Evolutionary conservation across 176 grass and related monocot species (phyloP), one percentile per base, ranked within the genome.

Genomic region (Canna indica): DNA sequence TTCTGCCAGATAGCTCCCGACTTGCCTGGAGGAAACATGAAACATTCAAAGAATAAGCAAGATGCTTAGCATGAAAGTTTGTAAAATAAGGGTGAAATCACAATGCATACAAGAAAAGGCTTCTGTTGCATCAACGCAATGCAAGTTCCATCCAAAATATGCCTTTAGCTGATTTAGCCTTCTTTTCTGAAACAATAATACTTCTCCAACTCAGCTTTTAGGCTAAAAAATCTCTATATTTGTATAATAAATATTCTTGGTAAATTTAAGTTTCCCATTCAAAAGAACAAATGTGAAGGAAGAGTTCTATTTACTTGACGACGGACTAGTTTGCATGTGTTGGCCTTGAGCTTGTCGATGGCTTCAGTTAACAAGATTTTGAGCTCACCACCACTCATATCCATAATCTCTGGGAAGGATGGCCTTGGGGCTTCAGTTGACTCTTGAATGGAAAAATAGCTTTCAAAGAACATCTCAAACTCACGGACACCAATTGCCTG

Each of bases 401-500:
- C 24, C 70, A 79, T 27, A 73, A 53, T 65, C 73, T 36, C 36
- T 47, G 68, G 67, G 27, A 67, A 73, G 47, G 15, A 1, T 26
- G 69, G 67, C 47, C 33, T 12, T 12, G 8, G 34, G 62, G 33
- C 71, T 76, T 56, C 56, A 66, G 56, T 16, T 15, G 36, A 30
- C 69, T 83, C 75, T 76, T 80, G 72, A 66, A 60, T 82, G 34
- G 80, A 57, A 26, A 64, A 70, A 80, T 88, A 88, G 64, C 59
- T 62, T 64, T 53, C 85, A 77, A 93, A 93, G 54, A 90, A 86
- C 50, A 80, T 82, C 41, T 93, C 82, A 78, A 99, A 93, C 79
- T 99, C 88, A 78, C 84, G 86, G 73, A 99, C 89, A 26, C 89
- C 94, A 80, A 93, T 99, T 39, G 94, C 88, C 79, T 93, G 89